Conservation (phyloP, 2,329 filamentous ascomycete species). For the Penicillium sp. region DNA sequence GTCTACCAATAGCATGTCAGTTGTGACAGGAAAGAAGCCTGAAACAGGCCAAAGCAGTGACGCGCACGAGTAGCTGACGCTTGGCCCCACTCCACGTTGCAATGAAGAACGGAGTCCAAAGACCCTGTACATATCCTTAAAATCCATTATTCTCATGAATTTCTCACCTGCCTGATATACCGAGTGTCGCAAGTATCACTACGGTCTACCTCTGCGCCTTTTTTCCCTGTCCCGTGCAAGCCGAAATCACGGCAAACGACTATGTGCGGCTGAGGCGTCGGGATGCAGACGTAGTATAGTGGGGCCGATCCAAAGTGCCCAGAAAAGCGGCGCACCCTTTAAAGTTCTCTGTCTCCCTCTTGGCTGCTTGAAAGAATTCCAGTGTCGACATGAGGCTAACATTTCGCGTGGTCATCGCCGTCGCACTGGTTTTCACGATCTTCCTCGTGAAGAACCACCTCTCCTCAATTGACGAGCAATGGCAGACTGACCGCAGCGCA, state of each 20-base stretch:
- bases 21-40: neutral
- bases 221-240: neutral
- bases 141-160: neutral
- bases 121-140: neutral
- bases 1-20: neutral
- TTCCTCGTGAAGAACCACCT: constrained; percentile 22
- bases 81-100: constrained; percentile 6
- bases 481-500: constrained; percentile 2
- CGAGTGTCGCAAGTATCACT: neutral
- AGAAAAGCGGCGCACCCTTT: neutral
- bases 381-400: constrained; percentile 15
- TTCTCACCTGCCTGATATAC: neutral
- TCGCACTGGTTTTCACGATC: constrained; percentile 17
- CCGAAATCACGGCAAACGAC: neutral
- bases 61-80: constrained; percentile 11
- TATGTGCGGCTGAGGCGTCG: constrained; percentile 7
- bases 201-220: neutral
- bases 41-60: neutral
- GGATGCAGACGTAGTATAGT: constrained; percentile 4
- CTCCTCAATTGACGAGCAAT: constrained; percentile 15
- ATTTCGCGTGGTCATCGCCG: constrained; percentile 15
- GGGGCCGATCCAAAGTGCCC: constrained; percentile 1
- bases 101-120: neutral
- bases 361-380: neutral
- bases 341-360: constrained; percentile 5